These are phyloP conservation scores for Mucor circinelloides DNA, from an alignment of 371 early-diverging fungal species.

Conservation along the genomic window DNA sequence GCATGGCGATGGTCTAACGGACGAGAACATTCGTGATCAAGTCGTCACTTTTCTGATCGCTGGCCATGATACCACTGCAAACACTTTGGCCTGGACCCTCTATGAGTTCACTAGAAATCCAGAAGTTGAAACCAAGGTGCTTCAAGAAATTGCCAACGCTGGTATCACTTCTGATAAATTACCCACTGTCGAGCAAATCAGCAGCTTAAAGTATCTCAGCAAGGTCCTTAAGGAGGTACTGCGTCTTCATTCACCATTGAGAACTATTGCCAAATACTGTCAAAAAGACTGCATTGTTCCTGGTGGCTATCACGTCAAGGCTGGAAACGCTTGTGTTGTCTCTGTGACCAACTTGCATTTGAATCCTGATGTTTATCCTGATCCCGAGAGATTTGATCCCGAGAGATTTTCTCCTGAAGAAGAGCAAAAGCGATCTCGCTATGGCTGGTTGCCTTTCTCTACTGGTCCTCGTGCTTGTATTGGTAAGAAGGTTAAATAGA, in stretches of 20 bases:
- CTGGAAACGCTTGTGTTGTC: constrained; percentile 15
- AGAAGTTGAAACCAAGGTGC: constrained; percentile 34
- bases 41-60: constrained; percentile 59
- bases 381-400: constrained; percentile 54
- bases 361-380: constrained; percentile 44
- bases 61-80: constrained; percentile 55
- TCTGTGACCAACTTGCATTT: constrained; percentile 40
- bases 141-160: constrained; percentile 55
- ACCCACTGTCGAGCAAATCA: constrained; percentile 48
- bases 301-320: constrained; percentile 41
- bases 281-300: constrained; percentile 52
- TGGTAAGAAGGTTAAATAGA: constrained; percentile 29
- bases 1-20: constrained; percentile 39
- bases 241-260: constrained; percentile 52
- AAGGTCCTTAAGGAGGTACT: constrained; percentile 56
- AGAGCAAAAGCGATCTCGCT: constrained; percentile 49
- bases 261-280: constrained; percentile 44
- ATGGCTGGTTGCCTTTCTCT: constrained; percentile 59
- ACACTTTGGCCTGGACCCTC: constrained; percentile 51
- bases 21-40: constrained; percentile 59
- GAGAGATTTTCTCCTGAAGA: constrained; percentile 57
- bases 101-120: constrained; percentile 47
- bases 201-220: constrained; percentile 39
- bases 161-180: constrained; percentile 36
- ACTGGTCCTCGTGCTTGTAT: constrained; percentile 50